Base-by-base conservation (phyloP, 75 land plant genomes). In the Chamaecyparis obtusa region DNA sequence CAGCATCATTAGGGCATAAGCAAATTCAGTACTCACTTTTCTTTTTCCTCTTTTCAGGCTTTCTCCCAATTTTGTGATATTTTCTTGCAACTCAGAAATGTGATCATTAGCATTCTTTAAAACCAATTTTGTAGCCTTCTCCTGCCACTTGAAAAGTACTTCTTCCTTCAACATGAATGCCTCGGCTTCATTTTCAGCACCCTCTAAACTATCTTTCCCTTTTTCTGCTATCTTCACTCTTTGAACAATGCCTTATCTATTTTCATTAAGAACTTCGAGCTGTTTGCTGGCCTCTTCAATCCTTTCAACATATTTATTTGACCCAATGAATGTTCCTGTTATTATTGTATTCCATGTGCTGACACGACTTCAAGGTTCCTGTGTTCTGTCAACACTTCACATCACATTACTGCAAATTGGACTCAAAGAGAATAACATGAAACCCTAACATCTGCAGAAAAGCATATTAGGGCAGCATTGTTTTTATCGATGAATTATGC, bases 171-270 rank as follows among this genome's bases (percentile, higher is more conserved):
- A 87, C 98, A 98, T 94, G 87, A 90, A 98, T 0, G 93, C 91
- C 83, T 96, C 99, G 49, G 98, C 99, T 88, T 98, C 98, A 87
- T 95, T 94, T 87, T 98, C 96, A 3, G 96, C 95, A 92, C 87
- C 99, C 95, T 98, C 98, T 48, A 98, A 92, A 84, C 92, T 85
- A 84, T 95, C 96, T 88, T 93, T 98, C 87, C 96, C 99, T 89
- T 98, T 97, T 88, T 98, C 99, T 71, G 99, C 96, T 83, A 96
- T 85, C 85, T 98, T 98, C 11, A 98, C 99, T 91, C 97, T 95
- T 86, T 98, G 99, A 81, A 98, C 98, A 33, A 95, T 93, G 21
- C 95, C 91, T 84, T 94, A 89, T 43, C 97, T 86, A 81, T 93
- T 96, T 88, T 96, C 99, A 90, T 98, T 96, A 15, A 98, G 91